Conservation (phyloP, 2,329 filamentous ascomycete genomes). For the Colletotrichum musae region DNA sequence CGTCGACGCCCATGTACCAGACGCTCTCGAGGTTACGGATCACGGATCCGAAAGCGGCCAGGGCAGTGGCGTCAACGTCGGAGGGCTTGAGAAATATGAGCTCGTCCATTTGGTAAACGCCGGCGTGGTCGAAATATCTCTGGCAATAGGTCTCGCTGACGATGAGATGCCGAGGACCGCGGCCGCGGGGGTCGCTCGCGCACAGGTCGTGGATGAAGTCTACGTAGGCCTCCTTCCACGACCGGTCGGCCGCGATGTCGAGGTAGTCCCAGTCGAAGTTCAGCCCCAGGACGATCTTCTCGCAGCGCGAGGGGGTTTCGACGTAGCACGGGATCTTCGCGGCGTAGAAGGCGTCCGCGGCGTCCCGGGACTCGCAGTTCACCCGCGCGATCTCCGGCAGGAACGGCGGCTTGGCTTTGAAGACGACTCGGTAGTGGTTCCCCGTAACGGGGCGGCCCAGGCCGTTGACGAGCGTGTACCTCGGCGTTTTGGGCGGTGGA, state of each 20-base stretch:
- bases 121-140: not conserved
- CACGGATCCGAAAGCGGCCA: not conserved
- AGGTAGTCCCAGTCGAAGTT: constrained; percentile 31
- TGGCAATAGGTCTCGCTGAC: not conserved
- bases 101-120: not conserved
- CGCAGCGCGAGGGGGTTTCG: too few relatives aligned
- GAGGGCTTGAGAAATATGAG: not conserved
- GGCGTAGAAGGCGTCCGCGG: constrained; percentile 16
- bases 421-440: constrained; percentile 17
- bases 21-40: constrained; percentile 18
- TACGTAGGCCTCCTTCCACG: not conserved
- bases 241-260: not conserved
- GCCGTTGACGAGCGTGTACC: constrained; percentile 2
- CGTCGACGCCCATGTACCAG: constrained; percentile 21
- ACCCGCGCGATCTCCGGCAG: constrained; percentile 3
- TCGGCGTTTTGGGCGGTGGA: not conserved
- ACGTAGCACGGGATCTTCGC: constrained; percentile 14
- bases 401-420: not conserved
- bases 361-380: constrained; percentile 12
- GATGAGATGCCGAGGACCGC: constrained; percentile 24
- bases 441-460: constrained; percentile 1
- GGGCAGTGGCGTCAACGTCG: not conserved
- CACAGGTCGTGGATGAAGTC: constrained; percentile 35
- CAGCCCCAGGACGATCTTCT: not conserved
- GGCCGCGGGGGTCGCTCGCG: constrained; percentile 13